phyloP scores from a whole-genome alignment of 2,329 filamentous ascomycete species.

The Lachnellula arida region DNA sequence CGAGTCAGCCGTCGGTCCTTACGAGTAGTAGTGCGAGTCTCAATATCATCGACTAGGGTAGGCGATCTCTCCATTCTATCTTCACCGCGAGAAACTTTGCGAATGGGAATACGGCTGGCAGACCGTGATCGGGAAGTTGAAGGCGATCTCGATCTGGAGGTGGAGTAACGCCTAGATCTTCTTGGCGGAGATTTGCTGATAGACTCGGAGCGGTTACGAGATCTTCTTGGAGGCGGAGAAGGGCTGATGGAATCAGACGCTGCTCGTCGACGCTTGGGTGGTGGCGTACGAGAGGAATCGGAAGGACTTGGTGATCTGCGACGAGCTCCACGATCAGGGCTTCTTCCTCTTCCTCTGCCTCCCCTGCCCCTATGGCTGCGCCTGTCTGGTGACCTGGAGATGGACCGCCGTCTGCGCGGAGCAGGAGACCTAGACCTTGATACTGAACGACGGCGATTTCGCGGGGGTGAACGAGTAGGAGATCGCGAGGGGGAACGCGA shows the following conservation, averaged over 20 bases:
- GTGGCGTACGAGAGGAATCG: conserved; percentile 22
- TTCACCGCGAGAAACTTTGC: conserved; percentile 17
- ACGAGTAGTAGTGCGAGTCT: conserved; percentile 18
- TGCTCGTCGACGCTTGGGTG: conserved; percentile 30
- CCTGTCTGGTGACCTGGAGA: conserved; percentile 29
- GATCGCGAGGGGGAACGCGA: conserved; percentile 26
- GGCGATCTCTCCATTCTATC: conserved; percentile 17
- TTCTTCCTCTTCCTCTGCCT: conserved; percentile 27
- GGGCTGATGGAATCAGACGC: conserved; percentile 25
- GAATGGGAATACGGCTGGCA: conserved; percentile 22
- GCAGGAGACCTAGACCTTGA: conserved; percentile 31
- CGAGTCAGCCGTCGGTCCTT: conserved; percentile 32
- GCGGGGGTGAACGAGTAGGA: conserved; percentile 26
- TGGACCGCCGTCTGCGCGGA: conserved; percentile 23
- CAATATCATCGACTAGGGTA: conserved; percentile 21
- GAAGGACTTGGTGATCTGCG: conserved; percentile 26
- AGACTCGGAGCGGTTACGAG: conserved; percentile 17
- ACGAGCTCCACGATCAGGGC: conserved; percentile 28
- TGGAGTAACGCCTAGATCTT: conserved; percentile 12
- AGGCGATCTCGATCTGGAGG: conserved; percentile 30
- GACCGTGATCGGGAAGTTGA: conserved; percentile 23
- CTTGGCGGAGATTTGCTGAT: not conserved
- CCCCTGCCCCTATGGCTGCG: conserved; percentile 28
- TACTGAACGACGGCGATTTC: conserved; percentile 24
- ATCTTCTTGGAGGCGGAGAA: conserved; percentile 26